Evolutionary conservation across 1,284 basidiomycete genomes (phyloP), one percentile per base, ranked within the genome.

Genomic region (Puccinia horiana): DNA sequence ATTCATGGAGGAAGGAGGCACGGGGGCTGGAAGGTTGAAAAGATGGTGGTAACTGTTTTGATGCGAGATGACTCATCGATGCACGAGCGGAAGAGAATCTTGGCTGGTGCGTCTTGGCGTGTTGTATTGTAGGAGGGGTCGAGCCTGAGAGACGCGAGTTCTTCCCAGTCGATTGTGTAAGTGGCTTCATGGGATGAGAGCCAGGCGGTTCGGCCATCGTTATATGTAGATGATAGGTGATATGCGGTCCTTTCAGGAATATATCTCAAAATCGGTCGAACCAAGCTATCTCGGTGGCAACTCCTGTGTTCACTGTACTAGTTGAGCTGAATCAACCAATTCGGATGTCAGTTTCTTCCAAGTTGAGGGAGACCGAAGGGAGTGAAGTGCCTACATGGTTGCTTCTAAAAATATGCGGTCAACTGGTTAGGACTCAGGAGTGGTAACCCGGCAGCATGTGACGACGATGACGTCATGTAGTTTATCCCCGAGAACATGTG

Each of bases 101-200:
- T 9, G 56, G 26, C 29, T 76, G 54, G 49, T 44, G 49, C 37
- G 8, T 76, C 40, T 29, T 40, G 56, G 54, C 40, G 12, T 61
- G 18, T 2, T 63, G 67, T 16, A 70, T 11, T 23, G 32, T 8
- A 26, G 70, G 65, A 26, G 65, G 65, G 16, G 47, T 69, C 20
- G 65, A 69, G 65, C 65, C 65, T 26, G 65, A 42, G 40, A 42
- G 40, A 20, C 40, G 65, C 44, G 70, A 73, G 35, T 73, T 54
- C 52, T 52, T 73, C 29, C 70, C 70, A 2, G 70, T 73, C 16
- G 70, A 73, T 54, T 73, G 70, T 35, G 70, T 54, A 1, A 54
- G 44, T 54, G 70, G n/a, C 23, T 54, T 73, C 52, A 47, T 44
- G 0, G 42, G 69, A 29, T 42, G 40, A 42, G 65, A 42, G 23